Evolutionary conservation across 345 rosid species (phyloP).

Genomic region (Linum lewisii): DNA sequence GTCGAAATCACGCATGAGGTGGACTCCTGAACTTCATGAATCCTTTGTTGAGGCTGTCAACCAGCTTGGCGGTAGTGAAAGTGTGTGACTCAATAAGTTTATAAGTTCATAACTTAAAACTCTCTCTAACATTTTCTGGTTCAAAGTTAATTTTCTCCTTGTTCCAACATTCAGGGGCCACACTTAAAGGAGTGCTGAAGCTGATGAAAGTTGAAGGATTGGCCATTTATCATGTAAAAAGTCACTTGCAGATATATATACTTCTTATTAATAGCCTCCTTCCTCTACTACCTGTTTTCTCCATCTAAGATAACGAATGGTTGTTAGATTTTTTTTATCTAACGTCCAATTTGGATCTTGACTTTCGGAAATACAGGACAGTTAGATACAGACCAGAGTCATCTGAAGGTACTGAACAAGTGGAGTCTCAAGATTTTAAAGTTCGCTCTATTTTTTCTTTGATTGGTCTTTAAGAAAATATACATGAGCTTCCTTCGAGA

Average conservation of each 20-base stretch:
- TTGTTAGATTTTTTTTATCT: no score
- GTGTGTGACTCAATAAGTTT: slow-evolving; percentile 28
- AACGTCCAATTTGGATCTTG: no score
- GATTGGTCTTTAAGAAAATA: background rate
- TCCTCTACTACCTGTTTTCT: no score
- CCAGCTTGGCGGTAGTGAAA: slow-evolving; percentile 81
- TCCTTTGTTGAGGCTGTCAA: slow-evolving; percentile 86
- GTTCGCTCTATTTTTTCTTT: background rate
- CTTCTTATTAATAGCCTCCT: background rate
- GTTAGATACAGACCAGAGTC: slow-evolving; percentile 2
- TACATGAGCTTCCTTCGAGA: no score
- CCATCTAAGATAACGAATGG: no score
- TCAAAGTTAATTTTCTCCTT: no score
- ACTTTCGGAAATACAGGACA: slow-evolving; percentile 4
- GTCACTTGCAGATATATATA: slow-evolving; percentile 1
- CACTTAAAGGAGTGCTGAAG: slow-evolving; percentile 3
- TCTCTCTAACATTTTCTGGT: no score
- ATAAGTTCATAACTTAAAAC: no score
- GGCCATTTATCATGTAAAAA: slow-evolving; percentile 3
- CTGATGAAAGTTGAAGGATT: slow-evolving; percentile 4
- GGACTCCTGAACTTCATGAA: slow-evolving; percentile 96
- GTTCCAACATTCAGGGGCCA: background rate
- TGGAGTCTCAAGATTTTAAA: background rate
- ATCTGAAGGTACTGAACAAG: background rate
- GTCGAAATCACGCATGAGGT: slow-evolving; percentile 81